Evolutionary conservation across 1,284 basidiomycete species (phyloP).

Genomic region (Ceratobasidium sp.): DNA sequence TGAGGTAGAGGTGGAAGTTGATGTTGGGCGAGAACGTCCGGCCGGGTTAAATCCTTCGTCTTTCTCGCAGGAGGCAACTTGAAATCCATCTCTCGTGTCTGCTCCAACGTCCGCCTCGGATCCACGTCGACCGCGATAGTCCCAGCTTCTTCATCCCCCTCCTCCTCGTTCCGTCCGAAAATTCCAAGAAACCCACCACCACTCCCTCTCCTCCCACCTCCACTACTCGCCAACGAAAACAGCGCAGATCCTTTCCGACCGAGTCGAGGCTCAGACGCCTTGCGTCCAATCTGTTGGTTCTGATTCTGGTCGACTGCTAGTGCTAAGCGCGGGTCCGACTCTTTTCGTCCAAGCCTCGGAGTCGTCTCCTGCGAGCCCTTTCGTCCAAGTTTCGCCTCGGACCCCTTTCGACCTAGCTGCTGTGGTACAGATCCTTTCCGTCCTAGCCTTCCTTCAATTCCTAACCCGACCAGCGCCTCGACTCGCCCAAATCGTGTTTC

Average conservation of each 20-base stretch:
- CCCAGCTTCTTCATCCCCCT: not conserved
- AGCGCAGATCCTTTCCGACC: not conserved
- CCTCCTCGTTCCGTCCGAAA: not conserved
- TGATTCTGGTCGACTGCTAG: too few species aligned
- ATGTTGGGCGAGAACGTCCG: too few species aligned
- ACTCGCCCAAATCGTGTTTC: too few species aligned
- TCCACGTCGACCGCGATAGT: not conserved
- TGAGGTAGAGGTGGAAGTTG: too few species aligned
- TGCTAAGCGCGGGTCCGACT: too few species aligned
- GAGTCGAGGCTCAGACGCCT: too few species aligned
- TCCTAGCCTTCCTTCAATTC: too few species aligned
- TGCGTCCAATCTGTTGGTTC: too few species aligned
- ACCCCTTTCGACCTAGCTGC: too few species aligned
- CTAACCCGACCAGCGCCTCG: too few species aligned
- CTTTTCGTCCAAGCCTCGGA: not conserved
- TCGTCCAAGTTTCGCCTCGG: not conserved
- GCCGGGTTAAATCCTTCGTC: slow-evolving; percentile 14
- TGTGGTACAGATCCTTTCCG: too few species aligned
- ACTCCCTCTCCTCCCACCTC: not conserved
- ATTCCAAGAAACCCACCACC: not conserved
- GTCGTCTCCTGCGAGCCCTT: not conserved
- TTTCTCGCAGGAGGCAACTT: slow-evolving; percentile 1
- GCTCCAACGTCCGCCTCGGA: not conserved
- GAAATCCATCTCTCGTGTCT: not conserved
- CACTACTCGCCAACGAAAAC: not conserved